These are phyloP conservation scores for Amylostereum areolatum DNA, from an alignment of 1,284 basidiomycete genomes.

Conservation along the genomic window DNA sequence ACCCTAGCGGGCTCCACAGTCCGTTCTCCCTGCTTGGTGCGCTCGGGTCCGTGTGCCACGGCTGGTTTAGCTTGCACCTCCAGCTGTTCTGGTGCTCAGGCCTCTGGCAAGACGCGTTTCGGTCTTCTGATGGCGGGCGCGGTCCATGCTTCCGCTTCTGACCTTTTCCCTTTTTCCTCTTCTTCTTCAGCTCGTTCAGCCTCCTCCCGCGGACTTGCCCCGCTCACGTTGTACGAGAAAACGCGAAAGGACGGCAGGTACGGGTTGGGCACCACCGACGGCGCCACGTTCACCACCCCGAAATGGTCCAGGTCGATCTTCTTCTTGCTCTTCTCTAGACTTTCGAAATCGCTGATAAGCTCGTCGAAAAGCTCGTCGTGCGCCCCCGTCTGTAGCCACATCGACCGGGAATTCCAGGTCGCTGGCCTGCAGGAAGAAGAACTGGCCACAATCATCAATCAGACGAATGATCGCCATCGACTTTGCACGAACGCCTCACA, in stretches of 20 bases:
- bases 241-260: constrained; percentile 81
- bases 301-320: constrained; percentile 61
- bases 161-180: constrained; percentile 21
- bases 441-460: constrained; percentile 31
- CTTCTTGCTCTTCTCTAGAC: constrained; percentile 45
- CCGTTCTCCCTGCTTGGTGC: constrained; percentile 71
- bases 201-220: constrained; percentile 22
- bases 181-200: constrained; percentile 17
- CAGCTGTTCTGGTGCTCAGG: constrained; percentile 49
- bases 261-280: constrained; percentile 83
- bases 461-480: constrained; percentile 4
- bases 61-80: constrained; percentile 51
- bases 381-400: constrained; percentile 15
- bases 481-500: constrained; percentile 32
- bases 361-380: constrained; percentile 42
- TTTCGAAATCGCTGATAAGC: constrained; percentile 50
- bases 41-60: constrained; percentile 55
- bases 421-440: constrained; percentile 55
- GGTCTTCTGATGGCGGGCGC: constrained; percentile 35
- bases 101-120: constrained; percentile 36
- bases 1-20: constrained; percentile 72
- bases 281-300: constrained; percentile 71
- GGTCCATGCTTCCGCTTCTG: constrained; percentile 41
- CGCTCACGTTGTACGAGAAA: constrained; percentile 75
- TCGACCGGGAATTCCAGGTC: constrained; percentile 36